Evolutionary conservation across 108 stramenopile species (phyloP).

Genomic region (Pseudonitzschia multistriata): DNA sequence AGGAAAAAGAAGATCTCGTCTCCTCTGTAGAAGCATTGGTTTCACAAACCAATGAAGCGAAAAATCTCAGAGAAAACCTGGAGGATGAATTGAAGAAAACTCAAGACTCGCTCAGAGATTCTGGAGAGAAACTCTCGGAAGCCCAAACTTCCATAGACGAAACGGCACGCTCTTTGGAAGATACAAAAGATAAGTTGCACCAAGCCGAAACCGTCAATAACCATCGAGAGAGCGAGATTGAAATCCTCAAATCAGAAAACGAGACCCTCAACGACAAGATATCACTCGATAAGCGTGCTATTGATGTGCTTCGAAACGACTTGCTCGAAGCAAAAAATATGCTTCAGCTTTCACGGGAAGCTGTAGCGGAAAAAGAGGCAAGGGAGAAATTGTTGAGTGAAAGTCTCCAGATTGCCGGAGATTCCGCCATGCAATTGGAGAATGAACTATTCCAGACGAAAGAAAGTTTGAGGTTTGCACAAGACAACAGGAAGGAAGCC

Average conservation of each 20-base stretch:
- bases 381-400: background rate
- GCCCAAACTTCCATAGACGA: conserved; percentile 3
- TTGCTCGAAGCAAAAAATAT: conserved; percentile 1
- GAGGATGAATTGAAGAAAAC: conserved; percentile 16
- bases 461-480: background rate
- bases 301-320: conserved; percentile 8
- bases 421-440: background rate
- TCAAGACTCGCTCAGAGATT: background rate
- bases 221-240: background rate
- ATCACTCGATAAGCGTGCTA: background rate
- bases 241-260: background rate
- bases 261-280: conserved; percentile 6
- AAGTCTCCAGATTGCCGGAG: background rate
- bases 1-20: conserved; percentile 11
- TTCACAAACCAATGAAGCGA: conserved; percentile 14
- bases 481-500: background rate
- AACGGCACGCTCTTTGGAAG: background rate
- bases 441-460: conserved; percentile 10
- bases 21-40: conserved; percentile 8
- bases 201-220: background rate
- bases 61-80: conserved; percentile 2
- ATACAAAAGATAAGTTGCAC: background rate
- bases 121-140: conserved; percentile 1
- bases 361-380: background rate
- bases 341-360: background rate